phyloP scores from a whole-genome alignment of 2,329 filamentous ascomycete genomes.

The Arthroderma sp. region DNA sequence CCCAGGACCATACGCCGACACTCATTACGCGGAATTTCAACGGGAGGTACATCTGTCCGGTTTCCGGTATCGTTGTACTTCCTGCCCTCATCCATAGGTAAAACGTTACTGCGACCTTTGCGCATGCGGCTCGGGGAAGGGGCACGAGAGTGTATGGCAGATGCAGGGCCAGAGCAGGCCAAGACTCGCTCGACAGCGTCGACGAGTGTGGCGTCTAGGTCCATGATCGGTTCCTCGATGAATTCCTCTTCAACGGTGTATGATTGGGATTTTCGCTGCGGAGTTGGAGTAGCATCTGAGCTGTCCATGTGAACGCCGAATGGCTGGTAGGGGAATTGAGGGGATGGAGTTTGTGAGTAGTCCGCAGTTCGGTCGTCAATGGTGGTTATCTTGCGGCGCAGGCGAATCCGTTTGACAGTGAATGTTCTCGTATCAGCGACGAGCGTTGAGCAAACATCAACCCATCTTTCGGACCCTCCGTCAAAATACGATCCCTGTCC shows the following conservation, averaged over 20 bases:
- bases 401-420: slow-evolving; percentile 44
- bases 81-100: slow-evolving; percentile 15
- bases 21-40: slow-evolving; percentile 40
- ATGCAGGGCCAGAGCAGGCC: slow-evolving; percentile 33
- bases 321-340: slow-evolving; percentile 20
- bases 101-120: slow-evolving; percentile 22
- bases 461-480: slow-evolving; percentile 37
- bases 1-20: slow-evolving; percentile 45
- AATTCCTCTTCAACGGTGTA: slow-evolving; percentile 39
- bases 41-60: slow-evolving; percentile 20
- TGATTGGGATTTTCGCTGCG: slow-evolving; percentile 1
- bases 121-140: slow-evolving; percentile 31
- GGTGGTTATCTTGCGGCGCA: slow-evolving; percentile 37
- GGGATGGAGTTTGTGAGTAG: slow-evolving; percentile 11
- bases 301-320: slow-evolving; percentile 18
- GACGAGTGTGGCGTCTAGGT: slow-evolving; percentile 45
- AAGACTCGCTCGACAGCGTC: slow-evolving; percentile 47
- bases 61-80: neutral
- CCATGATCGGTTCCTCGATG: slow-evolving; percentile 44
- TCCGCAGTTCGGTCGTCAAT: slow-evolving; percentile 16
- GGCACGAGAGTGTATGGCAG: slow-evolving; percentile 30
- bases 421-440: slow-evolving; percentile 45
- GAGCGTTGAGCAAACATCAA: slow-evolving; percentile 46
- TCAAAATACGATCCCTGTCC: slow-evolving; percentile 25
- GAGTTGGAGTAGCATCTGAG: slow-evolving; percentile 5